Evolutionary conservation across 2,329 filamentous ascomycete species (phyloP), one percentile per base, ranked within the genome.

Genomic region (Clonostachys rhizophaga): DNA sequence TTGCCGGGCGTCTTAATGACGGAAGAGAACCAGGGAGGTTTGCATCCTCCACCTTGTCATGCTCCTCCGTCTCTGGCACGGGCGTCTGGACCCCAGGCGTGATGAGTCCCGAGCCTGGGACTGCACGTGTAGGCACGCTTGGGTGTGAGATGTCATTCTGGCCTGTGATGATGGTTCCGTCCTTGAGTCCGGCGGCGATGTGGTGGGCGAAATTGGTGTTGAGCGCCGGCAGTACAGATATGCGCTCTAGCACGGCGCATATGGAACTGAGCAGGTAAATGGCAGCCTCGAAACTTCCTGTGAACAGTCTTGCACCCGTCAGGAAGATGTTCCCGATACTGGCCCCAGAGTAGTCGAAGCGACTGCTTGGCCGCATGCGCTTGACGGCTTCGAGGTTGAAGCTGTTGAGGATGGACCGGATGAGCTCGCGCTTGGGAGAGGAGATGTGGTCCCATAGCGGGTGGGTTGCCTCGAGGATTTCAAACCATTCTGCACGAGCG

Each of bases 121-220:
- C 60, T 2, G 63, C 62, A 3, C 65, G 60, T 0, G 84, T 87
- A 0, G 83, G 83, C 37, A 77, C 81, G 40, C 83, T 85, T 0
- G 91, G 91, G 58, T 96, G 91, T 1, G 86, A 91, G 56, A 96
- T 96, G 60, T 89, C 87, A 63, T 96, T 96, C 63, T 97, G 94
- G 0, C 92, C 92, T 0, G 88, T 87, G 55, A 97, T 95, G 24
- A 86, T 71, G 1, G 81, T 83, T 8, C 88, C 90, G 61, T 96
- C 81, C 16, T 74, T 72, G 0, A 97, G 75, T 0, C 87, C 86
- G 3, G 91, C 92, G 6, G 87, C 90, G 55, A 97, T 97, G 66
- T 97, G 92, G 58, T 95, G 89, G 0, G 89, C 89, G 70, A 96
- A 96, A 64, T 96, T 97, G 52, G 87, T 91, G 71, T 96, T 95